These are phyloP conservation scores for Epipyxis sp. DNA, from an alignment of 108 stramenopile genomes.

Conservation along the genomic window DNA sequence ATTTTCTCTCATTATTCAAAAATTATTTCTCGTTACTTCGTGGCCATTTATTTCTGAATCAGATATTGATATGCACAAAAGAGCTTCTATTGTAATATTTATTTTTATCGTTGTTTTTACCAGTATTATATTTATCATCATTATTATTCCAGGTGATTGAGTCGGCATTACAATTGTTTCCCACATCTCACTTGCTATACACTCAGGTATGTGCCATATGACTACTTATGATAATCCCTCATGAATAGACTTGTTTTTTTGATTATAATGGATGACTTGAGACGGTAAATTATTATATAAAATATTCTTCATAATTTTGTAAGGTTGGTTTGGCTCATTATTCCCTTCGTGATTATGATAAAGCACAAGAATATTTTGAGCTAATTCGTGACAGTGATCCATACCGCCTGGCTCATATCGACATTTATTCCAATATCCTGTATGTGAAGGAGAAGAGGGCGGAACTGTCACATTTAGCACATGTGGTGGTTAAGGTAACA, in stretches of 20 bases:
- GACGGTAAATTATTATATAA: conserved; percentile 70
- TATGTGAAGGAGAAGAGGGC: conserved; percentile 88
- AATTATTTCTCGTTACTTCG: too few species aligned
- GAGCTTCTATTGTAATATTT: too few species aligned
- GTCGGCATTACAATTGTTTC: too few species aligned
- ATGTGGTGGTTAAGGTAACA: conserved; percentile 60
- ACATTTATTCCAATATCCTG: conserved; percentile 83
- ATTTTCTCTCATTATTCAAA: too few species aligned
- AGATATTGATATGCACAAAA: too few species aligned
- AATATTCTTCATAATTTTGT: conserved; percentile 60
- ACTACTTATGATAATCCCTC: too few species aligned
- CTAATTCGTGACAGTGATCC: conserved; percentile 69
- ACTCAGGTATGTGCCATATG: not conserved
- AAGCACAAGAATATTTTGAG: conserved; percentile 73
- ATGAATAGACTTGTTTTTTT: conserved; percentile 19
- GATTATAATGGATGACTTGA: conserved; percentile 64
- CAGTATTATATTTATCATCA: too few species aligned
- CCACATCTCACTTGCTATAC: not conserved
- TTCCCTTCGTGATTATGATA: conserved; percentile 80
- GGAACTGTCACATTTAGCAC: conserved; percentile 75
- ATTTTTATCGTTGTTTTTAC: too few species aligned
- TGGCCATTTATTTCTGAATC: too few species aligned
- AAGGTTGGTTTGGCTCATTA: conserved; percentile 66
- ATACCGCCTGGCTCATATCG: conserved; percentile 80
- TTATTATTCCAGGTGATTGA: too few species aligned